These are phyloP conservation scores for Nematodospora anomalae DNA, from an alignment of 1,139 yeast genomes.

Conservation along the genomic window DNA sequence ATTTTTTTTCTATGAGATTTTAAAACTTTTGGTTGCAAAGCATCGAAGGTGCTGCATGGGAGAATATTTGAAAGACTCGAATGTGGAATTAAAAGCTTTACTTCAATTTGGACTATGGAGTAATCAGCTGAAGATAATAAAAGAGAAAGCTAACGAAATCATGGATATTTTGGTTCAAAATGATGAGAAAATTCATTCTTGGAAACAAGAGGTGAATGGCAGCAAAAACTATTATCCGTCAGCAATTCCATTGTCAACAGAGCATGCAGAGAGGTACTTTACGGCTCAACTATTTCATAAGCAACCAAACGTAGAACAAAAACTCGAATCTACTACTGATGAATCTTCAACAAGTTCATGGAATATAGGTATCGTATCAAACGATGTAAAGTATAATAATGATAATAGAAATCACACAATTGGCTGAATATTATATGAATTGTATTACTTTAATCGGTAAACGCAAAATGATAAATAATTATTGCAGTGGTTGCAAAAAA, in stretches of 20 bases:
- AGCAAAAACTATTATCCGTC: constrained; percentile 16
- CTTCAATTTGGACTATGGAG: constrained; percentile 36
- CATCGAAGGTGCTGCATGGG: constrained; percentile 40
- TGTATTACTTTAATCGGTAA: too few species aligned
- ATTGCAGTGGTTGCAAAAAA: too few species aligned
- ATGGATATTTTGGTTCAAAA: constrained; percentile 17
- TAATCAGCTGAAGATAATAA: constrained; percentile 20
- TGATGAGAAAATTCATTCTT: constrained; percentile 21
- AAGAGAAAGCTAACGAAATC: constrained; percentile 25
- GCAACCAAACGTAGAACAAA: neutral
- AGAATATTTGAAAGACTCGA: constrained; percentile 26
- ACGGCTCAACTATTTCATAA: constrained; percentile 6
- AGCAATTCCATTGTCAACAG: constrained; percentile 14
- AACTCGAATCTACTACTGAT: constrained; percentile 1
- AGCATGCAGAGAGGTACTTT: constrained; percentile 14
- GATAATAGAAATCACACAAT: too few species aligned
- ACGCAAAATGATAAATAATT: too few species aligned
- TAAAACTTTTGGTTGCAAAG: constrained; percentile 22
- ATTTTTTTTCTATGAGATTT: constrained; percentile 28
- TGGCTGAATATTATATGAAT: too few species aligned
- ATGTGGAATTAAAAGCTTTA: constrained; percentile 26
- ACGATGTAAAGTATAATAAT: constrained; percentile 4
- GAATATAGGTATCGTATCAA: constrained; percentile 9
- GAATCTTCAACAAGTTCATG: constrained; percentile 7
- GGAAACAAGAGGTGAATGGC: constrained; percentile 15